Base-by-base conservation (phyloP, 2,329 filamentous ascomycete species). In the Passalora sequoiae region DNA sequence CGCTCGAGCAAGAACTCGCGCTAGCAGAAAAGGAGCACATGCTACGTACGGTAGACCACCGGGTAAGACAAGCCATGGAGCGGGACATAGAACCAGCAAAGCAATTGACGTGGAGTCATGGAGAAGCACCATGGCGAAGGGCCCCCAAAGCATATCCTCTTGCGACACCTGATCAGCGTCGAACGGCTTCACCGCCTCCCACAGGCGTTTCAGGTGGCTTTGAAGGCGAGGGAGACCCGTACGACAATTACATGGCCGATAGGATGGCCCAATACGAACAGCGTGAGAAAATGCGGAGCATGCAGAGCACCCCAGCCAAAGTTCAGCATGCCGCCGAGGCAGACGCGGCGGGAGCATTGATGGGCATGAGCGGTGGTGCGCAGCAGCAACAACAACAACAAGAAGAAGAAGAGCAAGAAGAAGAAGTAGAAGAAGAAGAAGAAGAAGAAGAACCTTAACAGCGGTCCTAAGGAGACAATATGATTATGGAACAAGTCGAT, bases 1-100 rank as follows among this genome's bases (percentile, higher is more conserved):
- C 84, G 22, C 74, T 87, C 54, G 86, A 91, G 62, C 72, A 78
- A 24, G 79, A 82, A 61, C 81, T 82, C 68, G 77, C 81, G 54
- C 43, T 47, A 20, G 58, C 53, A 6, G 47, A 60, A 29, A 54
- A 61, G 19, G 60, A 59, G 17, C 60, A 65, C 10, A 24, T 61
- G 3, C 61, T 70, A 8, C 40, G 55, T n/a, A 60, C 61, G 6
- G 52, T 65, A 13, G 52, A 59, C 13, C 59, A 61, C 5, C 55
- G 60, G 3, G 56, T 65, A 4, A 50, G 59, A 35, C 57, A 60
- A 12, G 55, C 54, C 1, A 61, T 71, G 50, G 61, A 67, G 41
- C 50, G 57, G 24, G 69, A 72, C 41, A 52, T 65, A 6, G 44
- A 47, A 24, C 60, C 62, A 1, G 58, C 63, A 1, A 66, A 60